phyloP scores from a whole-genome alignment of 2,329 filamentous ascomycete genomes.

The Bipolaris cookei region DNA sequence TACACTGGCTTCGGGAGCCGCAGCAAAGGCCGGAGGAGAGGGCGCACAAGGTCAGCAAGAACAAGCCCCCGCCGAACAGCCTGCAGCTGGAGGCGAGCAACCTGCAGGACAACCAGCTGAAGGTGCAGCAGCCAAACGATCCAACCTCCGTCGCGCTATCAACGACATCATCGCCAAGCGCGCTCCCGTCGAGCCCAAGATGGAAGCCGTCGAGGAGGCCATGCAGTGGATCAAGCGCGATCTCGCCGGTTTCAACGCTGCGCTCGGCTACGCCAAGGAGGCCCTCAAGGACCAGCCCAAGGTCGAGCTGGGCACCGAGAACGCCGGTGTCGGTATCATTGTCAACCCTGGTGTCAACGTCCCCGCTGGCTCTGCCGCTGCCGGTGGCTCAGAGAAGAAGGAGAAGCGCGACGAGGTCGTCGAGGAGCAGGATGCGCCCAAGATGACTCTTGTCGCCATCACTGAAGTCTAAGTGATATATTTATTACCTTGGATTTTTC shows the following conservation, averaged over 20 bases:
- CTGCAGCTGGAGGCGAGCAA: slow-evolving; percentile 15
- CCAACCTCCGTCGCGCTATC: slow-evolving; percentile 38
- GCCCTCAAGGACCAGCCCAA: slow-evolving; percentile 57
- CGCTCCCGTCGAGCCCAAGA: slow-evolving; percentile 29
- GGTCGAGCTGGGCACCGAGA: slow-evolving; percentile 57
- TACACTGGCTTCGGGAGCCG: slow-evolving; percentile 53
- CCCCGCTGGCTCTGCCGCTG: slow-evolving; percentile 47
- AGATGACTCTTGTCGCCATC: slow-evolving; percentile 51
- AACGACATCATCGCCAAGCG: slow-evolving; percentile 38
- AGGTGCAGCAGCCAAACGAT: slow-evolving; percentile 36
- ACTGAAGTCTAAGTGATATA: slow-evolving; percentile 43
- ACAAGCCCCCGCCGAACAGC: slow-evolving; percentile 17
- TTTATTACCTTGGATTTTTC: slow-evolving; percentile 3
- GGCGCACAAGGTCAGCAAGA: slow-evolving; percentile 24
- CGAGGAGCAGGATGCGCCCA: slow-evolving; percentile 41
- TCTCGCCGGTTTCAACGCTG: slow-evolving; percentile 56
- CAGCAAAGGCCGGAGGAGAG: slow-evolving; percentile 26
- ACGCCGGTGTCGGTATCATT: slow-evolving; percentile 51
- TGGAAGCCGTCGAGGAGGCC: slow-evolving; percentile 43
- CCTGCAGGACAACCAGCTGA: slow-evolving; percentile 33
- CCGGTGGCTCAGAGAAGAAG: slow-evolving; percentile 32
- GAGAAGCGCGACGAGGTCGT: slow-evolving; percentile 41
- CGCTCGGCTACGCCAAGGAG: slow-evolving; percentile 56
- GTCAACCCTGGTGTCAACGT: slow-evolving; percentile 50
- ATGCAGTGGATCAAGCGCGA: slow-evolving; percentile 56